A percentile compares a stretch with the other conserved stretches of the same genome.
Conservation (phyloP, 345 rosid genomes). For the Populus nigra region DNA sequence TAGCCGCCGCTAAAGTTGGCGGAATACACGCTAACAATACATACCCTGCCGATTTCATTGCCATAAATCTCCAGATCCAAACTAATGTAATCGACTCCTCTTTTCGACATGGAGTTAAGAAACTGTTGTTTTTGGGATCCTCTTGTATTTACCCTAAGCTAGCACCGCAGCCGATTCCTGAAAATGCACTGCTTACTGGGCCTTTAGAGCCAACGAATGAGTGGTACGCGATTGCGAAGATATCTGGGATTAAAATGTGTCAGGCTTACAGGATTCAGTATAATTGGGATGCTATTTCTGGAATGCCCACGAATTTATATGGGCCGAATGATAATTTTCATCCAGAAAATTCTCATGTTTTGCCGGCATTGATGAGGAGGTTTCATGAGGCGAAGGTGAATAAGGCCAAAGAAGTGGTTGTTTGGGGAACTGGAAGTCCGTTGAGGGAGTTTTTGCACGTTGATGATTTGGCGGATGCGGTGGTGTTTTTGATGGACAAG, state of each 20-base stretch:
- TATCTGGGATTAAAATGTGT: constrained; percentile 92
- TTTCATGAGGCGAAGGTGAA: constrained; percentile 79
- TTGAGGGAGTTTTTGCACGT: constrained; percentile 94
- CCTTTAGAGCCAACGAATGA: constrained; percentile 92
- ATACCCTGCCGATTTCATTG: constrained; percentile 92
- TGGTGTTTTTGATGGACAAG: constrained; percentile 72
- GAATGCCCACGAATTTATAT: constrained; percentile 90
- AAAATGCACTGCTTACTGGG: constrained; percentile 70
- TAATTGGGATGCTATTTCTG: constrained; percentile 76
- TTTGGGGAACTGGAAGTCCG: constrained; percentile 95
- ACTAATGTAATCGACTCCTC: constrained; percentile 89
- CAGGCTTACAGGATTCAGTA: constrained; percentile 85
- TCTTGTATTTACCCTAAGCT: constrained; percentile 93
- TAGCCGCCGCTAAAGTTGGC: constrained; percentile 95
- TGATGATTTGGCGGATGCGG: constrained; percentile 90
- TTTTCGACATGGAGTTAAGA: constrained; percentile 56
- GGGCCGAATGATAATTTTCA: constrained; percentile 92
- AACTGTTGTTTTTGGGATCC: constrained; percentile 84
- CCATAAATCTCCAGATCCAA: constrained; percentile 88
- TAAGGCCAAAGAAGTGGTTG: constrained; percentile 77
- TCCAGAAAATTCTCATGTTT: constrained; percentile 86
- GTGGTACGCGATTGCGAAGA: constrained; percentile 92
- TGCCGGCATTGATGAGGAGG: constrained; percentile 89
- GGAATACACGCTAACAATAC: constrained; percentile 97
- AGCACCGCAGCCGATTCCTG: constrained; percentile 91